These are phyloP conservation scores for Cephalotrichum gorgonifer DNA, from an alignment of 2,329 filamentous ascomycete species.

Conservation along the genomic window DNA sequence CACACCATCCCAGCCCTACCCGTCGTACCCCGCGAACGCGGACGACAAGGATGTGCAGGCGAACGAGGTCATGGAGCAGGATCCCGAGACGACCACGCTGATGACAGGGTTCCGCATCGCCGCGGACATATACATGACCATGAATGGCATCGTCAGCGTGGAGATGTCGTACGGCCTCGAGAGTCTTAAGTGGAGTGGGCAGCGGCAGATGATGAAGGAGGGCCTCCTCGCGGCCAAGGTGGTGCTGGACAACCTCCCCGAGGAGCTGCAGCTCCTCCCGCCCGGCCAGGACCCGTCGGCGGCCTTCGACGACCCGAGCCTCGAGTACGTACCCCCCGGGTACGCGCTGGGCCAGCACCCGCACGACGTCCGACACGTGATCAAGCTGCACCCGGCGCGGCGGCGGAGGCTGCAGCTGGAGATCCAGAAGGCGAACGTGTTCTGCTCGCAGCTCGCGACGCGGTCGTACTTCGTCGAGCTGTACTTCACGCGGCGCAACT, in stretches of 20 bases:
- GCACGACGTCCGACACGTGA: conserved; percentile 36
- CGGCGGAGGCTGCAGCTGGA: conserved; percentile 63
- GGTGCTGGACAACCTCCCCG: conserved; percentile 56
- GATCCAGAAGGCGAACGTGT: conserved; percentile 87
- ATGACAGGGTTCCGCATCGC: conserved; percentile 75
- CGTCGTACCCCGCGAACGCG: conserved; percentile 68
- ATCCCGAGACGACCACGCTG: conserved; percentile 55
- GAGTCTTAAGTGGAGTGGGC: conserved; percentile 67
- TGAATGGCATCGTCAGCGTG: conserved; percentile 67
- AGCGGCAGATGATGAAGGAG: conserved; percentile 61
- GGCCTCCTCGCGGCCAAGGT: conserved; percentile 61
- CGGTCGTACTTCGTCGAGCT: conserved; percentile 79
- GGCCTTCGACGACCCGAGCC: conserved; percentile 19
- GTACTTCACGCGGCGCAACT: conserved; percentile 68
- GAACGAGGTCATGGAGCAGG: conserved; percentile 60
- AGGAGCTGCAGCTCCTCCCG: conserved; percentile 51
- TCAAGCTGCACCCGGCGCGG: conserved; percentile 36
- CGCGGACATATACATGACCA: conserved; percentile 68
- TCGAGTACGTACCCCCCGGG: conserved; percentile 6
- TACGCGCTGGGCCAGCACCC: conserved; percentile 1
- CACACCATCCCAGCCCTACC: conserved; percentile 66
- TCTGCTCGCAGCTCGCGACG: conserved; percentile 70
- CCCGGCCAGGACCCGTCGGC: conserved; percentile 16
- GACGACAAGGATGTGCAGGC: conserved; percentile 74
- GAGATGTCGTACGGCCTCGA: conserved; percentile 76